Conservation (phyloP, 208 protist genomes). For the Trypanosoma conorhini region DNA sequence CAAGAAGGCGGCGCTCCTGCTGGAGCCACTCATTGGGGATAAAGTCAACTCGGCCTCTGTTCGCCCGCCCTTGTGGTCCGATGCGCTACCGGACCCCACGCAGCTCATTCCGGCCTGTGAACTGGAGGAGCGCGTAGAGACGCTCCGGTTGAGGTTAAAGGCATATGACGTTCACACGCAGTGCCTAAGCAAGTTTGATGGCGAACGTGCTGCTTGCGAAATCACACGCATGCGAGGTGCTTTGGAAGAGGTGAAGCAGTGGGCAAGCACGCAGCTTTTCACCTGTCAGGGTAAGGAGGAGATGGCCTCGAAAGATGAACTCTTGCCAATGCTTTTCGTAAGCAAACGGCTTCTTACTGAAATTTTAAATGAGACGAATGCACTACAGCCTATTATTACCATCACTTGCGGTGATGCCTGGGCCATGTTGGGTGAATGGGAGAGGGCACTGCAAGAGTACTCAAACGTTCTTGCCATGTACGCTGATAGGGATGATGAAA, state of each 20-base stretch:
- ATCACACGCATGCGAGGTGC: slow-evolving; percentile 27
- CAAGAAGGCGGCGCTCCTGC: slow-evolving; percentile 77
- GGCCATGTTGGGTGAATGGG: slow-evolving; percentile 55
- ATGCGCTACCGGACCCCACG: slow-evolving; percentile 48
- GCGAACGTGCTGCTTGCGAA: slow-evolving; percentile 58
- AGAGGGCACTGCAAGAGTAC: slow-evolving; percentile 81
- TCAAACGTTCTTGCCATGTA: slow-evolving; percentile 70
- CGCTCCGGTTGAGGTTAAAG: slow-evolving; percentile 66
- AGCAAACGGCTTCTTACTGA: not conserved
- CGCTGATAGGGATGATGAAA: slow-evolving; percentile 45
- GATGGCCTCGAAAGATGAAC: not conserved
- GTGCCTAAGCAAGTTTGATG: slow-evolving; percentile 78
- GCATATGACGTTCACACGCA: slow-evolving; percentile 81
- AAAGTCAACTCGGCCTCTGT: slow-evolving; percentile 62
- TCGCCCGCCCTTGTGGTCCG: slow-evolving; percentile 76
- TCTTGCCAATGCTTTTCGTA: not conserved
- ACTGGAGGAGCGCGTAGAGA: slow-evolving; percentile 63
- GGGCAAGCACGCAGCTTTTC: slow-evolving; percentile 1
- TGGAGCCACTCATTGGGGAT: slow-evolving; percentile 87
- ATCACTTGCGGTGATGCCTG: slow-evolving; percentile 75
- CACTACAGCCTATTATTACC: slow-evolving; percentile 43
- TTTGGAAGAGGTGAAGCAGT: slow-evolving; percentile 18
- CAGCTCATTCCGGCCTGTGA: slow-evolving; percentile 67
- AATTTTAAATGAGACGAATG: slow-evolving; percentile 7
- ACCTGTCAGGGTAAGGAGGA: not conserved